Evolutionary conservation across 2,329 filamentous ascomycete species (phyloP), one percentile per base, ranked within the genome.

Genomic region (Colletotrichum sp.): DNA sequence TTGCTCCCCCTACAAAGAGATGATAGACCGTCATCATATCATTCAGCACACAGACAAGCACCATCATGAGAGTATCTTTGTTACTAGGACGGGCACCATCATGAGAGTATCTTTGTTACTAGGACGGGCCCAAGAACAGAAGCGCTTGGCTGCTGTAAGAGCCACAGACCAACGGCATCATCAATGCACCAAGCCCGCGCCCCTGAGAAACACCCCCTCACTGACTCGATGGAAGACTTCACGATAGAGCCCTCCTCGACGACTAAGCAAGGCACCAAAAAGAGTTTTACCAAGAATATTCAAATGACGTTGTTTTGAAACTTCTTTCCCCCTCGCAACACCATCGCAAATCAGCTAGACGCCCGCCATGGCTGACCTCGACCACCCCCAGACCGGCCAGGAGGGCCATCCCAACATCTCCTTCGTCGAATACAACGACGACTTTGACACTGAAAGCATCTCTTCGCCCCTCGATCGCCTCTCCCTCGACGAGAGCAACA

Each of bases 11-110:
- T 1, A 49, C 39, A 49, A 49, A 49, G 39, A 49, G 3, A n/a
- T n/a, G 9, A 49, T 21, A 4, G 0, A n/a, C 18, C 16, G 0
- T n/a, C 39, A 12, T 12, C 39, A n/a, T 12, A 1, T 7, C 9
- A 6, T 44, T n/a, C 39, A 44, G 18, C 39, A 49, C 0, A 49
- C 3, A 49, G 18, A 49, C 18, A 4, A 12, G 39, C 18, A 1
- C 18, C 18, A 12, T 12, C 39, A 49, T 49, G 18, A 49, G 18
- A 49, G 5, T 49, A 3, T n/a, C 18, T 49, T 49, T n/a, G 39
- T 49, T 7, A n/a, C 5, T 1, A 49, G 9, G 0, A n/a, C 3
- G 18, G 7, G 39, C 18, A 2, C 18, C 18, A 12, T 12, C 39
- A 49, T 49, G 18, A 49, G 18, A 49, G 5, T 49, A 3, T n/a